Evolutionary conservation across 2,329 filamentous ascomycete species (phyloP), one percentile per base, ranked within the genome.

Genomic region (Pestalotiopsis sp.): DNA sequence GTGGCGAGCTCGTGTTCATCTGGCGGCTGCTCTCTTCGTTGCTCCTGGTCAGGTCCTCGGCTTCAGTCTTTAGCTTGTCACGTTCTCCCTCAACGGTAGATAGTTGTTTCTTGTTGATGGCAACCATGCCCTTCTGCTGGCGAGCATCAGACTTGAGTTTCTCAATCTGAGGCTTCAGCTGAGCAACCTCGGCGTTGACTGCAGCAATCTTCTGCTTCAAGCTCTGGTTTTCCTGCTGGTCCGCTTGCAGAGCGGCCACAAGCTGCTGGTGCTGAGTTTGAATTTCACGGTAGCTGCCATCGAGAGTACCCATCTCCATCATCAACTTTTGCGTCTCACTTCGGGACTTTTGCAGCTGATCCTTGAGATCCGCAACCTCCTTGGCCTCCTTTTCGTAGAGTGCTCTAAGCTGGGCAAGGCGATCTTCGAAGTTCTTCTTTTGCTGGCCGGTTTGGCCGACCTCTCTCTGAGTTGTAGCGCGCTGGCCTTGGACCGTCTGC

Each of bases 41-140:
- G 74, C 82, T 88, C 84, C 85, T 91, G 78, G 81, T 86, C 71
- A 91, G 86, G 64, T 89, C 89, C 68, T 90, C 90, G 58, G 91
- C 91, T 78, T 98, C 95, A 1, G 84, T 83, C 82, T 94, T 94
- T 52, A 97, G 84, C 83, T 93, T 95, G 69, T 98, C 95, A 39
- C 93, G 89, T 78, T 98, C 95, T 61, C 88, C 88, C 79, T 99
- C 96, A 67, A 92, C 93, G 0, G 94, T 98, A 44, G 91, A 89
- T 69, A 98, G 84, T 81, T 99, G 96, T 83, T 99, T 99, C 85
- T 97, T 98, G 82, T 98, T 98, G 82, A 99, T 99, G 57, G 96
- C 94, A 38, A 97, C 95, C 71, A 98, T 85, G 20, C 96, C 96
- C 82, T 97, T 98, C 77, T 98, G 94, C 79, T 98, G 96, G 56